Evolutionary conservation across 1,139 yeast species (phyloP).

Genomic region (Taphrina populina): DNA sequence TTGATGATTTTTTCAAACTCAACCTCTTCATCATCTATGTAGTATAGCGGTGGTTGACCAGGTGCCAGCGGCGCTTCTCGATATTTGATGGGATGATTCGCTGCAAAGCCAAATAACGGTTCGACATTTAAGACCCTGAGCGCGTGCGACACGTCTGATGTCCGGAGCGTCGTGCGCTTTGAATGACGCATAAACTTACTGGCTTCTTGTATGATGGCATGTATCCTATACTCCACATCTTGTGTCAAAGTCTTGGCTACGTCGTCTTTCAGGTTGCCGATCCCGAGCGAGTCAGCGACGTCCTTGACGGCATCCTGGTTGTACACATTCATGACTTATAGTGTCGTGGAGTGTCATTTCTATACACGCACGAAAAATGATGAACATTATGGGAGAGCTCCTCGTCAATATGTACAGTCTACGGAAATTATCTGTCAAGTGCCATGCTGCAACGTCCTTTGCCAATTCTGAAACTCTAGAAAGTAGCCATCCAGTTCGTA

Average conservation of each 20-base stretch:
- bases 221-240: conserved; percentile 97
- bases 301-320: conserved; percentile 80
- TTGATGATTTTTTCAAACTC: conserved; percentile 92
- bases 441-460: conserved; percentile 36
- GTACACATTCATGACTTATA: conserved; percentile 30
- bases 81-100: conserved; percentile 58
- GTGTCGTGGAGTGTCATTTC: too few species aligned
- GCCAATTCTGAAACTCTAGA: conserved; percentile 47
- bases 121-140: conserved; percentile 83
- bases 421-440: too few species aligned
- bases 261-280: conserved; percentile 74
- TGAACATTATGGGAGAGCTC: too few species aligned
- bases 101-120: conserved; percentile 52
- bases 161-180: conserved; percentile 75
- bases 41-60: conserved; percentile 87
- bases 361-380: too few species aligned
- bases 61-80: conserved; percentile 85
- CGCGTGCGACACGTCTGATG: conserved; percentile 79
- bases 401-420: too few species aligned
- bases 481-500: conserved; percentile 67
- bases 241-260: conserved; percentile 92
- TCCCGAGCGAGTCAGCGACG: conserved; percentile 89
- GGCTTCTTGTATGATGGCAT: conserved; percentile 81
- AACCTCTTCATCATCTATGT: conserved; percentile 85
- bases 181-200: conserved; percentile 94